Base-by-base conservation (phyloP, 805 yeast species). In the Lipomyces mesembrius region DNA sequence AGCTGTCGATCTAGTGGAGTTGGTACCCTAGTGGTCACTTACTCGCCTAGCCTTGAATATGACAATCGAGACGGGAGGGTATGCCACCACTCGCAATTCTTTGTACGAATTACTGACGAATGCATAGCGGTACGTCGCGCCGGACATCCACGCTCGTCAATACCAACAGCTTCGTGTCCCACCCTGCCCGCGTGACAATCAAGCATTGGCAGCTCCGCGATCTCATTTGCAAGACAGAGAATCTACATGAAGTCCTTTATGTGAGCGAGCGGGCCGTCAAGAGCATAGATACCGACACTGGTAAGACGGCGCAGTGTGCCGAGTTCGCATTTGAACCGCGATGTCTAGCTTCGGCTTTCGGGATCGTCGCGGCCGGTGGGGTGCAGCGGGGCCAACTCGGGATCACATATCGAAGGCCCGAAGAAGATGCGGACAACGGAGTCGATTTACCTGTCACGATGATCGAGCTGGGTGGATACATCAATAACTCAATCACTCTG, bases 181-280 rank as follows among this genome's bases (percentile, higher is more conserved):
- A 61, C 53, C 70, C 71, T 5, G 78, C 77, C 17, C 65, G 68
- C 27, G 74, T 76, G 46, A 74, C 77, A 35, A 73, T 75, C 34
- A 75, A 75, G 71, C 88, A 91, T 79, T 92, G 96, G 96, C 97
- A 91, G 76, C 80, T 92, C 39, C 81, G 96, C 49, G 94, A 92
- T 74, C 81, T 92, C 73, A 80, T 92, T 5, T 84, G 87, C 67
- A 68, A 70, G 83, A 81, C 20, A 76, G 88, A 63, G 68, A 73
- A 29, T 63, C 77, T 82, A 68, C 75, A 83, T 67, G 81, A 81
- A 55, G 79, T 90, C 8, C 82, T 84, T 64, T 90, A 87, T 75
- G 88, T 92, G 0, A 80, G 80, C 65, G 85, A 86, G 54, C 86
- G 85, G 66, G 75, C 82, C 27, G 82, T 90, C 39, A 81, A 83